A percentile compares a stretch with the other conserved stretches of the same genome.
phyloP scores from a whole-genome alignment of 2,329 filamentous ascomycete genomes.

The Aspergillus uvarum region DNA sequence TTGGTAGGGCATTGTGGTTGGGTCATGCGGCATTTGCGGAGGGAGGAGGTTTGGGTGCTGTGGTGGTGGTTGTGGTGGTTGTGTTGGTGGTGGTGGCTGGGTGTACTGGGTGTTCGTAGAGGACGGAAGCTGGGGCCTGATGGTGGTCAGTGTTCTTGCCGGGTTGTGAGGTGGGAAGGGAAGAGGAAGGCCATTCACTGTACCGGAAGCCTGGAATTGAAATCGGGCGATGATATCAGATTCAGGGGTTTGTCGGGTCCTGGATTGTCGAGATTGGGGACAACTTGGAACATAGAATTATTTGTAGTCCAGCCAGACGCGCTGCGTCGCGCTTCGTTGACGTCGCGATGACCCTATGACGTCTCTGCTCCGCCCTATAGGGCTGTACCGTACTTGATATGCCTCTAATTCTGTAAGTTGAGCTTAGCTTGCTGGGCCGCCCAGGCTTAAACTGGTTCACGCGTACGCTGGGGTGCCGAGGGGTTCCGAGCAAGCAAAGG shows the following conservation, averaged over 20 bases:
- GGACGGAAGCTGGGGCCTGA: neutral
- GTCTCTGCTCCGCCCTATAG: neutral
- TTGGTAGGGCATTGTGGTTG: neutral
- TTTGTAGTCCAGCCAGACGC: too few relatives aligned
- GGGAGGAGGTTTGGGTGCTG: too few relatives aligned
- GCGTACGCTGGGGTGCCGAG: neutral
- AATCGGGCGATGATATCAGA: neutral
- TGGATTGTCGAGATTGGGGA: neutral
- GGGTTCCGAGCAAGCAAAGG: neutral
- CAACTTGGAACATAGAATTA: too few relatives aligned
- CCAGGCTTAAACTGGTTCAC: neutral
- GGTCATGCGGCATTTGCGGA: neutral
- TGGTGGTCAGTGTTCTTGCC: neutral
- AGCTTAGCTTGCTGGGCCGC: neutral
- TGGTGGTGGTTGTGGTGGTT: neutral
- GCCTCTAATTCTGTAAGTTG: neutral
- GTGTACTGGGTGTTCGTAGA: too few relatives aligned
- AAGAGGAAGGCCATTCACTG: too few relatives aligned
- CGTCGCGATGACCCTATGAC: neutral
- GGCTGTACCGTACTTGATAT: neutral
- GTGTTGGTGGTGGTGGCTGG: too few relatives aligned
- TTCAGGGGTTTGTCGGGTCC: neutral
- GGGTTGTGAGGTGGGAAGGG: too few relatives aligned
- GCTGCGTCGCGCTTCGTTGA: too few relatives aligned
- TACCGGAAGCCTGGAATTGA: too few relatives aligned